A percentile compares a stretch with the other conserved stretches of the same genome.
These are phyloP conservation scores for Ophiostoma montium DNA, from an alignment of 2,329 filamentous ascomycete species.

Conservation along the genomic window DNA sequence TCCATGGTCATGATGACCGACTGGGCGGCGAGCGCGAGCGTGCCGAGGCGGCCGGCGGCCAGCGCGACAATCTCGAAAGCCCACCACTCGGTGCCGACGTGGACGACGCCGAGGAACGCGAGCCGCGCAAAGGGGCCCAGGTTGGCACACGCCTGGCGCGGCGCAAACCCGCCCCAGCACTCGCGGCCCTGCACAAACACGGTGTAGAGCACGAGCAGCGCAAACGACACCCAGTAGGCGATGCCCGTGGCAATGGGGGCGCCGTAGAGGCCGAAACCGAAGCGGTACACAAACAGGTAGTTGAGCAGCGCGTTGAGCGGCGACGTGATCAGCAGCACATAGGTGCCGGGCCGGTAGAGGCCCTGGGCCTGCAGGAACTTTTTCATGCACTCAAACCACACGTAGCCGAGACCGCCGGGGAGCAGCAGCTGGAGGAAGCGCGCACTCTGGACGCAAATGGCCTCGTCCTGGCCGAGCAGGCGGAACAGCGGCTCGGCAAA, in stretches of 20 bases:
- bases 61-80: constrained; percentile 84
- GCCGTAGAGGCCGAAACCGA: constrained; percentile 59
- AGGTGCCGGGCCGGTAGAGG: constrained; percentile 73
- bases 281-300: constrained; percentile 61
- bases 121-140: constrained; percentile 58
- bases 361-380: constrained; percentile 82
- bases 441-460: constrained; percentile 59
- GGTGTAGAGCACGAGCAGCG: constrained; percentile 60
- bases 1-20: constrained; percentile 84
- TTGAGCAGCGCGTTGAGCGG: constrained; percentile 72
- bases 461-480: constrained; percentile 61
- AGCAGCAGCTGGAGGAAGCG: constrained; percentile 60
- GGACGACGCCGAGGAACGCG: constrained; percentile 61
- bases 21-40: constrained; percentile 66
- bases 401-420: constrained; percentile 71
- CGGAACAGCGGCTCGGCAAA: constrained; percentile 57
- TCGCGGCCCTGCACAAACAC: constrained; percentile 53
- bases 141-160: constrained; percentile 46
- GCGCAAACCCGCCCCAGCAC: constrained; percentile 65
- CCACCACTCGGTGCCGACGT: constrained; percentile 90
- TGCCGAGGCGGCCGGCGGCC: constrained; percentile 67
- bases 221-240: constrained; percentile 74
- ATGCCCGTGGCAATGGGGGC: constrained; percentile 72
- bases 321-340: constrained; percentile 69
- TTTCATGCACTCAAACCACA: constrained; percentile 79